Percentiles rank a stretch among this genome's conserved stretches.
Evolutionary conservation across 805 yeast genomes (phyloP).

Genomic region (Pichia insulana): DNA sequence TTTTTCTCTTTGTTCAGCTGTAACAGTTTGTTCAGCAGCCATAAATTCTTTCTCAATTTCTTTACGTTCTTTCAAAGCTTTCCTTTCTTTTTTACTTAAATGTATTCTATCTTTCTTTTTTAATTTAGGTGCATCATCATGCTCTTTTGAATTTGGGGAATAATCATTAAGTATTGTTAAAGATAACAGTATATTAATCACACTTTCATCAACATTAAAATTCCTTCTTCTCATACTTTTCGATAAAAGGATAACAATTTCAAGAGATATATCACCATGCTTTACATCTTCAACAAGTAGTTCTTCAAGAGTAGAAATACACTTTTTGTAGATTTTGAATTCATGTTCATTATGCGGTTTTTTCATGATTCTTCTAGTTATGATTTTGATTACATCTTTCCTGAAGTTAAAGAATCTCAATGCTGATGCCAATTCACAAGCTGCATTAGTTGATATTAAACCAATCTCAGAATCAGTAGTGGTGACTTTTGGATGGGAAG

Average conservation of each 20-base stretch:
- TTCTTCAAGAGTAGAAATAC: conserved; percentile 59
- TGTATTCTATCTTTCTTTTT: conserved; percentile 87
- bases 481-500: conserved; percentile 22
- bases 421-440: conserved; percentile 63
- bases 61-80: conserved; percentile 77
- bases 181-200: conserved; percentile 63
- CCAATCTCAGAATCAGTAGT: conserved; percentile 38
- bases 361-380: conserved; percentile 59
- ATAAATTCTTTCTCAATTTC: conserved; percentile 84
- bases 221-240: conserved; percentile 67
- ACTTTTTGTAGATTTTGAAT: conserved; percentile 42
- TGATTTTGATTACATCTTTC: conserved; percentile 58
- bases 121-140: conserved; percentile 39
- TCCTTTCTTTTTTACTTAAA: conserved; percentile 82
- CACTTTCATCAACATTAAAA: conserved; percentile 77
- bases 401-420: conserved; percentile 77
- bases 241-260: conserved; percentile 56
- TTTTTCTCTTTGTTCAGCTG: conserved; percentile 79
- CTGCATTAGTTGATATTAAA: conserved; percentile 58
- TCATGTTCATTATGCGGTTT: conserved; percentile 44
- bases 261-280: conserved; percentile 73
- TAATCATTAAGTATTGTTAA: conserved; percentile 59
- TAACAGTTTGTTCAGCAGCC: conserved; percentile 78
- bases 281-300: conserved; percentile 68
- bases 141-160: conserved; percentile 53